A percentile compares a stretch with the other conserved stretches of the same genome.
Conservation (phyloP, 352 stramenopile species). For the Peronospora belbahrii region DNA sequence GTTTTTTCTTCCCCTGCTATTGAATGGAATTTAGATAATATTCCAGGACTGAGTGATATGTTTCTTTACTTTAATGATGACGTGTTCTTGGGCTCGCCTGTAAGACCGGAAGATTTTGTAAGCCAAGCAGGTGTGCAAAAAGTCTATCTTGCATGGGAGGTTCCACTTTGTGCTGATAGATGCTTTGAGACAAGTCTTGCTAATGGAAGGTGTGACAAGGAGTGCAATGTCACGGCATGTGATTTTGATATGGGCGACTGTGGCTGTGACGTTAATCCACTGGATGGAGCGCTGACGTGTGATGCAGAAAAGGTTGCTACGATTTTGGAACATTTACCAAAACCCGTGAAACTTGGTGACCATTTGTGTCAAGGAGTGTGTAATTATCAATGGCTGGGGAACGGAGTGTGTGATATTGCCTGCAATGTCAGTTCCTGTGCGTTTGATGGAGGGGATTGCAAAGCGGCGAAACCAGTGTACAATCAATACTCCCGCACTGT, state of each 20-base stretch:
- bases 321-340: constrained; percentile 47
- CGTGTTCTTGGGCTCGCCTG: constrained; percentile 87
- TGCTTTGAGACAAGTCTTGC: constrained; percentile 68
- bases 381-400: constrained; percentile 74
- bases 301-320: constrained; percentile 51
- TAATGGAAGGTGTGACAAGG: constrained; percentile 84
- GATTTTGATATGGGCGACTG: constrained; percentile 93
- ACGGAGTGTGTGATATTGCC: constrained; percentile 61
- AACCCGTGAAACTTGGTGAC: constrained; percentile 34
- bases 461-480: constrained; percentile 21
- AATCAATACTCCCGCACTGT: too few species aligned
- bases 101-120: constrained; percentile 90
- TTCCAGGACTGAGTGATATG: constrained; percentile 84
- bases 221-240: constrained; percentile 86
- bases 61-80: constrained; percentile 98
- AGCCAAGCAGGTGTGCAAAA: constrained; percentile 82
- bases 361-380: constrained; percentile 69
- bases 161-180: constrained; percentile 79
- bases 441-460: constrained; percentile 81
- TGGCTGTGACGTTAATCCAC: constrained; percentile 54
- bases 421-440: constrained; percentile 81
- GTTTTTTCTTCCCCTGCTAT: constrained; percentile 93
- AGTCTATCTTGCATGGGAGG: constrained; percentile 90
- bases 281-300: constrained; percentile 43
- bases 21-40: constrained; percentile 90